These are phyloP conservation scores for Urochloa ruziziensis DNA, from an alignment of 176 grass and related monocot species.

Conservation along the genomic window DNA sequence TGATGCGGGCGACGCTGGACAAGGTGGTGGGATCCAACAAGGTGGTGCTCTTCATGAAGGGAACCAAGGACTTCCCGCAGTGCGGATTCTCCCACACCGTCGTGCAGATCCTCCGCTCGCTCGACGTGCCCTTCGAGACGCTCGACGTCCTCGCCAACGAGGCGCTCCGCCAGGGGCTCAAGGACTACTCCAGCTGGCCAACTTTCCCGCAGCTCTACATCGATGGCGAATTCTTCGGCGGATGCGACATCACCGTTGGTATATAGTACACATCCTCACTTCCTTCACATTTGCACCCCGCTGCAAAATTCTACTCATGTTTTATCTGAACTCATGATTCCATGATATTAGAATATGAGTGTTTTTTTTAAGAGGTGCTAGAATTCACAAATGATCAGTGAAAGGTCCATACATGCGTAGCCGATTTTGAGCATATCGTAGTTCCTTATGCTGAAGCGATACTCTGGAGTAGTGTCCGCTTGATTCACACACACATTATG, in stretches of 20 bases:
- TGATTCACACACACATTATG: neutral
- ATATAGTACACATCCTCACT: neutral
- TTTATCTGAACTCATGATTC: neutral
- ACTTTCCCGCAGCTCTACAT: constrained; percentile 99
- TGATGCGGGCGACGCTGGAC: constrained; percentile 73
- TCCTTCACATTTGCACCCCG: neutral
- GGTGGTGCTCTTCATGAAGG: constrained; percentile 95
- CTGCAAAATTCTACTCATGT: neutral
- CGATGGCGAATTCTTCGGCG: constrained; percentile 94
- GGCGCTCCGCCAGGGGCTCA: constrained; percentile 72
- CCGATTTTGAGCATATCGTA: neutral
- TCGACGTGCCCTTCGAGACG: constrained; percentile 88
- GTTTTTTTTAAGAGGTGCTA: too few species aligned
- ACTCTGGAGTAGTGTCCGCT: neutral
- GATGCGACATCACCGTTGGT: constrained; percentile 90
- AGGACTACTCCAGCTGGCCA: constrained; percentile 98
- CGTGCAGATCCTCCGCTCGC: constrained; percentile 83
- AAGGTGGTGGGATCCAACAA: constrained; percentile 73
- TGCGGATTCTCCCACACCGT: constrained; percentile 96
- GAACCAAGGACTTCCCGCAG: constrained; percentile 93
- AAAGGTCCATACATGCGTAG: neutral
- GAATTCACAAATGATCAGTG: neutral
- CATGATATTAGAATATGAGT: neutral
- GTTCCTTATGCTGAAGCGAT: neutral
- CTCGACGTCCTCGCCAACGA: constrained; percentile 91